Base-by-base conservation (phyloP, 208 protist genomes). In the Leishmania major region DNA sequence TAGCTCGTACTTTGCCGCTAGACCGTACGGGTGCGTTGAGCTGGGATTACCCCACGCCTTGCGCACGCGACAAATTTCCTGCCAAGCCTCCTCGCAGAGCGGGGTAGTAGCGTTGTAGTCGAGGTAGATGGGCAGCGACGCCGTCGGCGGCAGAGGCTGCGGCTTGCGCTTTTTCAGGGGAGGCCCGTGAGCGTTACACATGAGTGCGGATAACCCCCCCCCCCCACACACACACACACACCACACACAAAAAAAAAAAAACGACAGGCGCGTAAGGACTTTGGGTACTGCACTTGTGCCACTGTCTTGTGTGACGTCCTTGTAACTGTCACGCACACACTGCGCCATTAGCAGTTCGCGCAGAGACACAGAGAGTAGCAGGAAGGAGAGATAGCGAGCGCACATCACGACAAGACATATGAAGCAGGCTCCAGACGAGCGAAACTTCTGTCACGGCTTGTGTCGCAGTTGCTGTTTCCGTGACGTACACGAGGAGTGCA, bases 71-170 rank as follows among this genome's bases (percentile, higher is more conserved):
- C 53, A 77, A 83, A 98, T 96, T 1, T 91, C 93, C 28, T 87
- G 74, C 91, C 93, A 96, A 25, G 97, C 96, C 72, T 98, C 93
- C 1, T 81, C 73, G 70, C 90, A 93, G 49, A 99, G 87, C 1
- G 96, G 96, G 1, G 97, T 98, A 5, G 96, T 99, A 49, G 97
- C 97, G 82, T 99, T 98, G 84, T 97, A 95, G 87, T 99, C 97
- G 43, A 99, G 88, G 82, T 99, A 99, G 67, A 99, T 97, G 37
- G 95, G 95, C 3, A 90, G 66, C 15, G 92, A 87, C 57, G 96
- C 90, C 4, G 88, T 83, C 19, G 75, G 51, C 11, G 86, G 69
- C 13, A 96, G 84, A 51, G 90, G 89, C 70, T 90, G 88, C n/a
- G 93, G 91, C 67, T 79, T 84, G 0, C 83, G 84, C 77, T 88